Evolutionary conservation across 345 rosid genomes (phyloP), one percentile per base, ranked within the genome.

Genomic region (Eucalyptus victrix): DNA sequence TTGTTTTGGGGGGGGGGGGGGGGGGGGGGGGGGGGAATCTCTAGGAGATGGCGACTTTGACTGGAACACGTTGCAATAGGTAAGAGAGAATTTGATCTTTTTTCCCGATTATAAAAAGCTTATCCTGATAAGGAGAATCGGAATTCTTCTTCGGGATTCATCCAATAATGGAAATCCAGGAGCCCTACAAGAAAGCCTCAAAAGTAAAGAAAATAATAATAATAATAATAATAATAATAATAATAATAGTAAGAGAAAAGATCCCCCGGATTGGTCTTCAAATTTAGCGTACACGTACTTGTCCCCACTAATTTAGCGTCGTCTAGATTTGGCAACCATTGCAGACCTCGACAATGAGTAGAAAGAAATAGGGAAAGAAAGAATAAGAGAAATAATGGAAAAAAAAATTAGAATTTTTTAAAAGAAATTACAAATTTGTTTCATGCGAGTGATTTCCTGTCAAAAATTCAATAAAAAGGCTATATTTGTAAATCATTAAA

Each of bases 311-410:
- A 28, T 28, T 60, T 28, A 60, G 69, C 17, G 1, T 60, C 9
- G 1, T 53, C 58, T 53, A 53, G 26, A 53, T 53, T 53, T 53
- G 26, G 58, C 14, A 56, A 56, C 62, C 10, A n/a, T n/a, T n/a
- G n/a, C 1, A 53, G 2, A 21, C 26, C 58, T 56, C 6, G 9
- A 6, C 0, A 2, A 62, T 3, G 9, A 62, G 32, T 1, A 13
- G 69, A 30, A 4, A 2, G 4, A 30, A 30, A 30, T 30, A 28
- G 34, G 34, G 8, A 60, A 62, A 30, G 9, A 62, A 62, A 30
- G 69, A 30, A 30, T 62, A 28, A 62, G 18, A 30, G 4, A 60
- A 60, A 62, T 15, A 53, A 21, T 19, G 45, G 5, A 72, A 37
- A 12, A 3, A 34, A 37, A 18, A 5, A 34, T 32, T 32, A 2